Percentiles rank a stretch among this genome's conserved stretches.
Evolutionary conservation across 164 flowering plant species (phyloP).

Genomic region (Aristolochia californica): DNA sequence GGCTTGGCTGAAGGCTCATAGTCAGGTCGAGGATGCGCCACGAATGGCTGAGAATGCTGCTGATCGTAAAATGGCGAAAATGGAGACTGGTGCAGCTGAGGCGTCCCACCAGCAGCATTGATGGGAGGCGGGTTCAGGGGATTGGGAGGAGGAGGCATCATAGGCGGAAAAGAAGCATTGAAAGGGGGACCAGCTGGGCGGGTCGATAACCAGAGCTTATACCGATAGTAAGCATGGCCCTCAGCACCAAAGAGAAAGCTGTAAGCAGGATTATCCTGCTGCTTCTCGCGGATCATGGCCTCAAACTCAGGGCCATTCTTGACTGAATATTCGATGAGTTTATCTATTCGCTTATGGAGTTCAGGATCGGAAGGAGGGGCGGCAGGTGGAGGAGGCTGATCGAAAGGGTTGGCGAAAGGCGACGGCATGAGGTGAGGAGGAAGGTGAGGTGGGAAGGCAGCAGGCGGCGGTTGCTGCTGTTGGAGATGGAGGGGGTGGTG

Average conservation of each 20-base stretch:
- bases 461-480: conserved; percentile 57
- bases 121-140: conserved; percentile 20
- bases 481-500: conserved; percentile 50
- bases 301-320: conserved; percentile 97
- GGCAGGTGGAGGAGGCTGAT: conserved; percentile 58
- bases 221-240: conserved; percentile 78
- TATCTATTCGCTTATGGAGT: conserved; percentile 87
- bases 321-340: conserved; percentile 74
- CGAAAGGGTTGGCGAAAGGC: conserved; percentile 46
- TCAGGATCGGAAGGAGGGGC: conserved; percentile 91
- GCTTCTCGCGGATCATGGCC: conserved; percentile 89
- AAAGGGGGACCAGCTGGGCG: conserved; percentile 51
- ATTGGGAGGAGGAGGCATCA: conserved; percentile 46
- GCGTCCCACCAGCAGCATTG: conserved; percentile 27
- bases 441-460: conserved; percentile 48
- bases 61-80: conserved; percentile 66
- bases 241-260: conserved; percentile 91
- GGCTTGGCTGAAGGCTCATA: conserved; percentile 50
- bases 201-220: conserved; percentile 68
- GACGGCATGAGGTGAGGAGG: conserved; percentile 55
- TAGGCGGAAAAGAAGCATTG: conserved; percentile 46
- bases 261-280: conserved; percentile 85
- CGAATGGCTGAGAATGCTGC: conserved; percentile 47
- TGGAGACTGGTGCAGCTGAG: conserved; percentile 65
- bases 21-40: conserved; percentile 51